Base-by-base conservation (phyloP, 2,329 filamentous ascomycete species). In the Cytospora leucostoma region DNA sequence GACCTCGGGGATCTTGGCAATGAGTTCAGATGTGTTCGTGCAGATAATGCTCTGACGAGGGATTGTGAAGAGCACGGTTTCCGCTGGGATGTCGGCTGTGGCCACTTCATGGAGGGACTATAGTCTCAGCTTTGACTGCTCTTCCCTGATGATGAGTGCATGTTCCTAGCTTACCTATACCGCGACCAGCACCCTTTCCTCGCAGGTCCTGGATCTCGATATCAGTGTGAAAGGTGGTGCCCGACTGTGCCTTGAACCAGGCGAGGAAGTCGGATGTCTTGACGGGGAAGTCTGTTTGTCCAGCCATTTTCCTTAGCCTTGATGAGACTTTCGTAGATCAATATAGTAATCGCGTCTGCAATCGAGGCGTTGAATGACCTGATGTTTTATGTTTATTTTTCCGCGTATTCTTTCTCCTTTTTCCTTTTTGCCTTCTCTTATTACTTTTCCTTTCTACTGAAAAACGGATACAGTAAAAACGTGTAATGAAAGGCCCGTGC, bases 11-110 rank as follows among this genome's bases (percentile, higher is more conserved):
- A 88, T 80, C 74, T 79, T 80, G 69, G 75, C 77, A 32, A 83
- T 82, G 35, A 96, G 80, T 55, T 83, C 80, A 1, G 92, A 95
- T 49, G 90, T 96, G 71, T 89, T 83, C 27, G 85, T 80, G 68
- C 85, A 90, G 71, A 97, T 85, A 67, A 96, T 88, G 56, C 84
- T 79, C 54, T 80, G 77, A 66, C 90, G 86, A 2, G 92, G 92
- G 66, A 96, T 90, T 54, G 86, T 88, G 79, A 96, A 96, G 51
- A 96, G 83, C 55, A 89, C 84, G 62, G 92, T 91, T 65, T 93
- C 90, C 69, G 90, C 83, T 19, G 81, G 77, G 60, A 97, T 91
- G 66, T 92, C 85, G 63, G 82, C 74, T 27, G 78, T 82, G 33
- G 92, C 90, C 70, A 96, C 91, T 94, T 19, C 5, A 19, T 21